Evolutionary conservation across 116 monocot genomes (phyloP).

Genomic region (Cymodocea nodosa): DNA sequence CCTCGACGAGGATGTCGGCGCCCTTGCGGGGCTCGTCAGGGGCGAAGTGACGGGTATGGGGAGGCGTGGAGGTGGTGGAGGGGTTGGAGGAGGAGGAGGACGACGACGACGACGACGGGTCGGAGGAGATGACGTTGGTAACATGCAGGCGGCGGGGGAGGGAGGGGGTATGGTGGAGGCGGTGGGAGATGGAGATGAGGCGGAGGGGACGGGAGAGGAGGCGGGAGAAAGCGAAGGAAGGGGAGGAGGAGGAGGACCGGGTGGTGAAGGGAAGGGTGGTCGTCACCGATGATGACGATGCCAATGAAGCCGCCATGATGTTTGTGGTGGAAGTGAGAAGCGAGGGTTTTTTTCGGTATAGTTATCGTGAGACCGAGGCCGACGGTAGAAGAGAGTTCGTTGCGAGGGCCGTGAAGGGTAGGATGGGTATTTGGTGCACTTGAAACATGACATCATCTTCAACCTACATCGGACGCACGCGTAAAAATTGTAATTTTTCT

Average conservation of each 20-base stretch:
- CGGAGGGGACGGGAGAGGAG: background rate
- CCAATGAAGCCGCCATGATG: too few species aligned
- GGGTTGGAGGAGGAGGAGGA: background rate
- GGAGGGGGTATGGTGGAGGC: background rate
- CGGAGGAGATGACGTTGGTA: conserved; percentile 1
- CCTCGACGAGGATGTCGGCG: conserved; percentile 26
- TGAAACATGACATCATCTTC: too few species aligned
- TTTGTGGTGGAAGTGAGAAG: too few species aligned
- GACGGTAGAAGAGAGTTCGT: too few species aligned
- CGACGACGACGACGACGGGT: too few species aligned
- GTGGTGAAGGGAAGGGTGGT: background rate
- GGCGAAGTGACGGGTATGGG: conserved; percentile 3
- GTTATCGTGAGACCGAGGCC: too few species aligned
- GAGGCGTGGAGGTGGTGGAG: background rate
- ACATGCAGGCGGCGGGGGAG: background rate
- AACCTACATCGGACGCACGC: too few species aligned
- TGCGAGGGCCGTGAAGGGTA: too few species aligned
- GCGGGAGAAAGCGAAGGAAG: background rate
- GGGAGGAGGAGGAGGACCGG: background rate
- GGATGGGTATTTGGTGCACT: too few species aligned
- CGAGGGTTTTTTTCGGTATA: too few species aligned
- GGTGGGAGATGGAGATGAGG: background rate
- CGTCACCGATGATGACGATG: too few species aligned
- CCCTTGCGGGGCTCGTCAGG: conserved; percentile 19
- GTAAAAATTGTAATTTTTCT: too few species aligned